A percentile compares a stretch with the other conserved stretches of the same genome.
Conservation (phyloP, 768 basidiomycete genomes). For the Collybiopsis confluens region DNA sequence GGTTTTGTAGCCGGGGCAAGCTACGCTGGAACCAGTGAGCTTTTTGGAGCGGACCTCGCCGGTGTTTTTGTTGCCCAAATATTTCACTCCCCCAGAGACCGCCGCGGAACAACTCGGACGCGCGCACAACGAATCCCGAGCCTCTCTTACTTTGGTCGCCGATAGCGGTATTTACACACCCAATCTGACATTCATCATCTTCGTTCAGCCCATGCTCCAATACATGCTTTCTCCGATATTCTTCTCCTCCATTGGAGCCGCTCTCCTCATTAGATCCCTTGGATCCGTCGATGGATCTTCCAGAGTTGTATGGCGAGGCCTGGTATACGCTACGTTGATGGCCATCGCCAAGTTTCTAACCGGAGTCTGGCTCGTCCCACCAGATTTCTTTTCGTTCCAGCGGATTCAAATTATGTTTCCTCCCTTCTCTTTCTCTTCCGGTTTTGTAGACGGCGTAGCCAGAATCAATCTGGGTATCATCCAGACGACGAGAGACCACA, state of each 20-base stretch:
- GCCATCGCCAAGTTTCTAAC: conserved; percentile 45
- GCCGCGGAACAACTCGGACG: neutral
- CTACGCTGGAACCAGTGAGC: conserved; percentile 56
- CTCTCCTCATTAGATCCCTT: conserved; percentile 44
- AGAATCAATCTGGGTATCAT: too few relatives aligned
- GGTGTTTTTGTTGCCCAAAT: conserved; percentile 43
- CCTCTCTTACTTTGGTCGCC: neutral
- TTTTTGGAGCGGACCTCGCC: conserved; percentile 61
- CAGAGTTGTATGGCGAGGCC: conserved; percentile 47
- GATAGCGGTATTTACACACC: neutral
- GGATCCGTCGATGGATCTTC: conserved; percentile 34
- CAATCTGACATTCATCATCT: conserved; percentile 26
- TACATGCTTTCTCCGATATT: conserved; percentile 56
- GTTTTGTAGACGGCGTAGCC: too few relatives aligned
- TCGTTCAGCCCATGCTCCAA: conserved; percentile 33
- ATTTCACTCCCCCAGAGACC: conserved; percentile 13
- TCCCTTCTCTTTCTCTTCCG: too few relatives aligned
- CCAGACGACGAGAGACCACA: too few relatives aligned
- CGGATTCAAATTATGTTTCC: too few relatives aligned
- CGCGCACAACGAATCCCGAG: neutral
- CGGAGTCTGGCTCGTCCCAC: conserved; percentile 40
- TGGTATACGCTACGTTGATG: conserved; percentile 59
- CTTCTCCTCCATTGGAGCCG: conserved; percentile 61
- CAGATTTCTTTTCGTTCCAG: conserved; percentile 23
- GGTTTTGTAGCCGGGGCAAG: conserved; percentile 43